phyloP scores from a whole-genome alignment of 768 basidiomycete genomes.

The Boletellus ananas region DNA sequence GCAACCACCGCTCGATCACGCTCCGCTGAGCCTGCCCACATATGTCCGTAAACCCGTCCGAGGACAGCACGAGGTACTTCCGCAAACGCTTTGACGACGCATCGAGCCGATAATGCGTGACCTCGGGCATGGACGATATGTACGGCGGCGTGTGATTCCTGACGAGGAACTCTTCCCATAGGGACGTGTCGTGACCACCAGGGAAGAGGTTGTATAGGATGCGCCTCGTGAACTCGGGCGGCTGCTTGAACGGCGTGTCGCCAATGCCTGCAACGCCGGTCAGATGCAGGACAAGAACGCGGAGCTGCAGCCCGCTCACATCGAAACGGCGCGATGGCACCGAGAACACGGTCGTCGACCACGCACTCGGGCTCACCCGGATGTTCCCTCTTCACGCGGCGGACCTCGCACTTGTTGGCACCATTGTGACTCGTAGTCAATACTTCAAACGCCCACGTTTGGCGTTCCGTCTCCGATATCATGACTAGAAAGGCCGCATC shows the following conservation, averaged over 20 bases:
- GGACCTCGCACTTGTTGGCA: slow-evolving; percentile 60
- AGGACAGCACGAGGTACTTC: slow-evolving; percentile 59
- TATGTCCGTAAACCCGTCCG: slow-evolving; percentile 63
- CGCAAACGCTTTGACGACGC: slow-evolving; percentile 26
- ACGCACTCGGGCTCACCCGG: slow-evolving; percentile 69
- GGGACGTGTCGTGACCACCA: slow-evolving; percentile 56
- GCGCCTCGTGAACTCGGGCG: slow-evolving; percentile 62
- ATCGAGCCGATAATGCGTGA: slow-evolving; percentile 51
- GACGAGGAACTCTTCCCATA: slow-evolving; percentile 65
- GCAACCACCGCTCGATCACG: slow-evolving; percentile 53
- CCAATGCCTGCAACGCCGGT: slow-evolving; percentile 48
- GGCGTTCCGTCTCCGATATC: slow-evolving; percentile 44
- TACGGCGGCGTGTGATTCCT: slow-evolving; percentile 63
- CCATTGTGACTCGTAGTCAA: slow-evolving; percentile 71
- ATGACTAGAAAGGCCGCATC: too few relatives aligned
- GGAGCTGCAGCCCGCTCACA: too few relatives aligned
- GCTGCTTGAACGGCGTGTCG: slow-evolving; percentile 71
- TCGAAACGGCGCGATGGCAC: slow-evolving; percentile 73
- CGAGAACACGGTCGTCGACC: slow-evolving; percentile 63
- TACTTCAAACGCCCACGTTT: slow-evolving; percentile 56
- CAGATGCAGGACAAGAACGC: too few relatives aligned
- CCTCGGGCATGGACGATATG: slow-evolving; percentile 61
- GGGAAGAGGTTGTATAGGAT: slow-evolving; percentile 65
- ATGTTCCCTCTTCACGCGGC: slow-evolving; percentile 60
- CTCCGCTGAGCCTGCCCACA: slow-evolving; percentile 47